A percentile compares a stretch with the other conserved stretches of the same genome.
phyloP scores from a whole-genome alignment of 768 basidiomycete species.

The Thelephora ganbajun region DNA sequence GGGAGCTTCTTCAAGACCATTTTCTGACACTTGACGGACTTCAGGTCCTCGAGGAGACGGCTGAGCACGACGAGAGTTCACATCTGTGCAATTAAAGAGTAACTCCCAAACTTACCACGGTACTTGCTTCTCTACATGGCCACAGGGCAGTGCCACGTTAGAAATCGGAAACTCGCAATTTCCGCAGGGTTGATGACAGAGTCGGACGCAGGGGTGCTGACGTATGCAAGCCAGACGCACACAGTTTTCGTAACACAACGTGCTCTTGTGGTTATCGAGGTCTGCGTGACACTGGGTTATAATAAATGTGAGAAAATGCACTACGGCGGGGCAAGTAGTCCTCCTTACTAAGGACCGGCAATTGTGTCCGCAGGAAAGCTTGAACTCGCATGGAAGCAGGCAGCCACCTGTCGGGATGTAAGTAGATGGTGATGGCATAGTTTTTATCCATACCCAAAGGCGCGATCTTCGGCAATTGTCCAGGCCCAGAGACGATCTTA shows the following conservation, averaged over 20 bases:
- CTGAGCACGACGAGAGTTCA: slow-evolving; percentile 7
- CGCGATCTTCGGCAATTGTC: slow-evolving; percentile 31
- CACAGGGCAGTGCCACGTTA: slow-evolving; percentile 15
- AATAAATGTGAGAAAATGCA: neutral
- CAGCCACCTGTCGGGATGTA: slow-evolving; percentile 16
- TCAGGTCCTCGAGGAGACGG: slow-evolving; percentile 11
- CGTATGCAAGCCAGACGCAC: slow-evolving; percentile 9
- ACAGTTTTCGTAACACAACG: slow-evolving; percentile 14
- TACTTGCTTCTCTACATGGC: slow-evolving; percentile 10
- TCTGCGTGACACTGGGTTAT: slow-evolving; percentile 11
- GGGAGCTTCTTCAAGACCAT: slow-evolving; percentile 15
- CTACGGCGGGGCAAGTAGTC: neutral
- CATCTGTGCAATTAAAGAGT: neutral
- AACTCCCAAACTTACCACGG: slow-evolving; percentile 13
- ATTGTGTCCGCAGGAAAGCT: slow-evolving; percentile 17
- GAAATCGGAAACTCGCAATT: slow-evolving; percentile 14
- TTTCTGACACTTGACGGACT: slow-evolving; percentile 12
- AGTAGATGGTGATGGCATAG: neutral
- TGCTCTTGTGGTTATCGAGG: slow-evolving; percentile 9
- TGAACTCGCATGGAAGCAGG: slow-evolving; percentile 14
- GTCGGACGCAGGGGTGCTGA: slow-evolving; percentile 14
- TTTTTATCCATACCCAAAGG: slow-evolving; percentile 34
- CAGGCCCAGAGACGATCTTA: slow-evolving; percentile 33
- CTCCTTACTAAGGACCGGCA: slow-evolving; percentile 15
- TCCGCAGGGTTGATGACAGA: slow-evolving; percentile 16